Percentiles rank a stretch among this genome's conserved stretches.
phyloP scores from a whole-genome alignment of 257 asterid species.

The Solanum dulcamara region DNA sequence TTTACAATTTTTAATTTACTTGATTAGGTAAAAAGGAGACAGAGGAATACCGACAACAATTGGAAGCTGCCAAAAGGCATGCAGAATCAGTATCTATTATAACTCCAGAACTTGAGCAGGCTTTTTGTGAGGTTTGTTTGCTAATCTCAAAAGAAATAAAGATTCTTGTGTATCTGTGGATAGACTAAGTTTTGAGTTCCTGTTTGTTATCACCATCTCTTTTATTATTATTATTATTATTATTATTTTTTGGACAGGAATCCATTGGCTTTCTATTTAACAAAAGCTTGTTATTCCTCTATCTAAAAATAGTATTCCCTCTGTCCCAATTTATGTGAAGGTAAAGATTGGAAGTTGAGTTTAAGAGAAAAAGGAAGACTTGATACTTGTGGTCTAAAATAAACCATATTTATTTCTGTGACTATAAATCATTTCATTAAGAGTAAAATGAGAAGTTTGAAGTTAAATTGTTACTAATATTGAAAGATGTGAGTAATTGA shows the following conservation, averaged over 20 bases:
- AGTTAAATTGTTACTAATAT: not conserved
- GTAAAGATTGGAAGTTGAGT: not conserved
- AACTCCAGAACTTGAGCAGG: constrained; percentile 56
- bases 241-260: not conserved
- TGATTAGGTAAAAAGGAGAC: constrained; percentile 39
- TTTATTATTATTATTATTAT: too few species aligned
- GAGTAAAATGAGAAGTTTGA: not conserved
- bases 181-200: not conserved
- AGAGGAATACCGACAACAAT: constrained; percentile 28
- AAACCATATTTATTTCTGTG: not conserved
- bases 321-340: not conserved
- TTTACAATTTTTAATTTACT: not conserved
- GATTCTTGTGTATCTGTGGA: not conserved
- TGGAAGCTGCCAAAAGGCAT: constrained; percentile 42
- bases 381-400: not conserved
- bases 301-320: not conserved
- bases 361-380: not conserved
- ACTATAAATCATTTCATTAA: not conserved
- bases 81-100: constrained; percentile 67
- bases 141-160: not conserved
- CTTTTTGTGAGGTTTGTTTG: constrained; percentile 63
- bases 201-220: not conserved
- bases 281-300: not conserved
- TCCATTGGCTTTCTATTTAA: not conserved
- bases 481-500: not conserved